Conservation (phyloP, 2,329 filamentous ascomycete genomes). For the Fulvia fulva region DNA sequence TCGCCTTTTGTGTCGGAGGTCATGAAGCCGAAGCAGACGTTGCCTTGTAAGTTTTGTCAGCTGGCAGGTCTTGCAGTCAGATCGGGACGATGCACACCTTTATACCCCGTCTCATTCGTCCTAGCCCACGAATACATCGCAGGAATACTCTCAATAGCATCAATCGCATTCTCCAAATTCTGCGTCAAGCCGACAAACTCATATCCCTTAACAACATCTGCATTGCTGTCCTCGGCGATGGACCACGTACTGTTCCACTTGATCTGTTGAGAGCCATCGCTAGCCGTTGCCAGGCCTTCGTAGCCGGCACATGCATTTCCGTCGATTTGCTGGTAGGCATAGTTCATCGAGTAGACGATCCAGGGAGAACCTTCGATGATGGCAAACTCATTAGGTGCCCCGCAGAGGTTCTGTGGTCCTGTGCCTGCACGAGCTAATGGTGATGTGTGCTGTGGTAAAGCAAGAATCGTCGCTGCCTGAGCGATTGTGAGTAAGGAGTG, state of each 20-base stretch:
- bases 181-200: slow-evolving; percentile 44
- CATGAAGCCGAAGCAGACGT: slow-evolving; percentile 46
- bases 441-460: not conserved
- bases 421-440: not conserved
- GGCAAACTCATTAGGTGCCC: slow-evolving; percentile 22
- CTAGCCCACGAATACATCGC: slow-evolving; percentile 40
- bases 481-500: not conserved
- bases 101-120: slow-evolving; percentile 41
- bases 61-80: not conserved
- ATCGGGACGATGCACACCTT: slow-evolving; percentile 15
- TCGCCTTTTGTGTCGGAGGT: slow-evolving; percentile 43
- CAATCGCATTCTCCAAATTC: slow-evolving; percentile 40
- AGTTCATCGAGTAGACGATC: slow-evolving; percentile 47
- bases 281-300: slow-evolving; percentile 30
- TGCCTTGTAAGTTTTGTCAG: slow-evolving; percentile 28
- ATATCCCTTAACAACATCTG: slow-evolving; percentile 43
- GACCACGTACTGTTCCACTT: slow-evolving; percentile 40
- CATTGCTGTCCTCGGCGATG: slow-evolving; percentile 37
- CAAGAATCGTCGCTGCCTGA: not conserved
- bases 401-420: slow-evolving; percentile 10
- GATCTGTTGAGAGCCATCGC: slow-evolving; percentile 35
- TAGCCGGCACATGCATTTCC: slow-evolving; percentile 42
- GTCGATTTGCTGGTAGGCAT: slow-evolving; percentile 38
- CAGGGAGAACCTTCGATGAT: slow-evolving; percentile 40
- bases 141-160: slow-evolving; percentile 39